Base-by-base conservation (phyloP, 441 rosid genomes). In the Jatropha podagrica region DNA sequence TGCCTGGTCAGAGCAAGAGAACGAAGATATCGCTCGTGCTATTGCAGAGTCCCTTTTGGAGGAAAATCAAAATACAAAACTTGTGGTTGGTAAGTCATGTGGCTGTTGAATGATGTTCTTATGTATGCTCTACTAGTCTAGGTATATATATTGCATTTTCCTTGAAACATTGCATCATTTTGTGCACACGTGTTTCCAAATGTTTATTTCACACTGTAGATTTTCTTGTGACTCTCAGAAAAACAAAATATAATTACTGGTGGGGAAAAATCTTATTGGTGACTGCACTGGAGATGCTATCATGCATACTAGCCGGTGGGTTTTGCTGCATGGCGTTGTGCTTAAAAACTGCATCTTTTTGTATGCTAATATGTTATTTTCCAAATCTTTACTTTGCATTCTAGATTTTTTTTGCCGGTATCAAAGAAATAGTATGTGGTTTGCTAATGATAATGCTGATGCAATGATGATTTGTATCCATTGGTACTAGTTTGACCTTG, bases 11-110 rank as follows among this genome's bases (percentile, higher is more conserved):
- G 91, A 85, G 77, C 86, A 83, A 51, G 96, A 88, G 74, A 87
- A 84, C 79, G 97, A 92, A 84, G 98, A 85, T 52, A 77, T 91
- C 62, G 88, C 90, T 81, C 89, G 82, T 78, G 99, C 98, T 77
- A 85, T 94, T 80, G 98, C 91, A 65, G 68, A 88, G 65, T 94
- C 99, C 54, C 91, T 94, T 72, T 73, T 84, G 49, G 97, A 94
- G 82, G 94, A 84, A 79, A 84, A 79, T 79, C 96, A 82, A 61
- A 84, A 71, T 63, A 82, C 83, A 68, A 72, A 76, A 74, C 72
- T 61, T 76, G 78, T 82, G 48, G 62, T 75, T 26, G 90, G 98
- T 96, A 81, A 89, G 97, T 78, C 17, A 79, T 44, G 72, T 78
- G 68, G 77, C 67, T 65, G 41, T 72, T 52, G 9, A 56, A 70